These are phyloP conservation scores for Termitomyces sp. DNA, from an alignment of 768 basidiomycete genomes.

Conservation along the genomic window DNA sequence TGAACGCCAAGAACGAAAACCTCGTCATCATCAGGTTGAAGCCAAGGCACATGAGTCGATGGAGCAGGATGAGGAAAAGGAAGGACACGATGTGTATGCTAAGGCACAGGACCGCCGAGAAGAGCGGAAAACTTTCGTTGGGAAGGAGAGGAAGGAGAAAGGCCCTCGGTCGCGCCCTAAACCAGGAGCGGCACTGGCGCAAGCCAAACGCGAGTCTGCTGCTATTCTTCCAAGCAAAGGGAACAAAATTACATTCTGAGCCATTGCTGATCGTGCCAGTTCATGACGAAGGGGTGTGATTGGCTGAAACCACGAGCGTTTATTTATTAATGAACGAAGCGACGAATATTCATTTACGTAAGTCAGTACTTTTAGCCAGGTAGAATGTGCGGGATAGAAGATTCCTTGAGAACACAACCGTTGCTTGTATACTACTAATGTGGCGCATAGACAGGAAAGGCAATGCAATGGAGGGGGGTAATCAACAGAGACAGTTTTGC, in stretches of 20 bases:
- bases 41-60: not conserved
- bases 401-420: not conserved
- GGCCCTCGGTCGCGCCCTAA: constrained; percentile 48
- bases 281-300: not conserved
- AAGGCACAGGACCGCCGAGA: constrained; percentile 1
- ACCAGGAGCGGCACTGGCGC: constrained; percentile 78
- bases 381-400: not conserved
- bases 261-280: too few species aligned
- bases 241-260: constrained; percentile 68
- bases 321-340: not conserved
- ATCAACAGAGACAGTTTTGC: not conserved
- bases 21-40: constrained; percentile 2
- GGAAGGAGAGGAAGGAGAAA: constrained; percentile 19
- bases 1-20: constrained; percentile 7
- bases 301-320: not conserved
- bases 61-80: not conserved
- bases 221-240: constrained; percentile 68
- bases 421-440: not conserved
- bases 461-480: not conserved
- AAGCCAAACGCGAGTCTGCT: constrained; percentile 69
- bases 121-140: constrained; percentile 9
- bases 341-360: not conserved
- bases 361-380: not conserved
- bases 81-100: not conserved
- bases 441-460: not conserved